Conservation (phyloP, 441 rosid genomes). For the Pelargonium fulgidum region DNA sequence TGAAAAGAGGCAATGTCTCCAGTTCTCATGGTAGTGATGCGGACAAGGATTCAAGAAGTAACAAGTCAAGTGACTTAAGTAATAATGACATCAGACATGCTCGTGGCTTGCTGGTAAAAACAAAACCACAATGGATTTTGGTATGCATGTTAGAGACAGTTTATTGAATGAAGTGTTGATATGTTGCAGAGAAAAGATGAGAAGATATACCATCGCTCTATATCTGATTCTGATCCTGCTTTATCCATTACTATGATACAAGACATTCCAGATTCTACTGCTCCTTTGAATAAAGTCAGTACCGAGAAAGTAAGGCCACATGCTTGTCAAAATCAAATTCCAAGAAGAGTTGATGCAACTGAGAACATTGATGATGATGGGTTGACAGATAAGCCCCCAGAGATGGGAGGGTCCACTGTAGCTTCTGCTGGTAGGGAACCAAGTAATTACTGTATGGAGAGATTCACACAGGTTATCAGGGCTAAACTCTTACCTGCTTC, state of each 20-base stretch:
- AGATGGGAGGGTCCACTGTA: slow-evolving; percentile 19
- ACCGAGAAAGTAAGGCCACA: slow-evolving; percentile 16
- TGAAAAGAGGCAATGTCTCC: slow-evolving; percentile 13
- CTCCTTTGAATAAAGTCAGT: slow-evolving; percentile 12
- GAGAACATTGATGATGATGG: slow-evolving; percentile 14
- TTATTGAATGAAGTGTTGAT: neutral
- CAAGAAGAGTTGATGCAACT: slow-evolving; percentile 15
- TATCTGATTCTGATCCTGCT: slow-evolving; percentile 14
- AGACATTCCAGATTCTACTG: neutral
- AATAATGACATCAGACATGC: slow-evolving; percentile 2
- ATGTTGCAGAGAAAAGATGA: slow-evolving; percentile 23
- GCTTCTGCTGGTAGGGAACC: slow-evolving; percentile 20
- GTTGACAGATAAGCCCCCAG: slow-evolving; percentile 18
- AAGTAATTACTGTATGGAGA: slow-evolving; percentile 18
- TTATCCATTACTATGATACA: slow-evolving; percentile 8
- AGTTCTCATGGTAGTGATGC: slow-evolving; percentile 11
- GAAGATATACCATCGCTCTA: slow-evolving; percentile 10
- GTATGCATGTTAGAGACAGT: neutral
- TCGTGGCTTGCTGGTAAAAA: slow-evolving; percentile 21
- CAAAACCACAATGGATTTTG: slow-evolving; percentile 2
- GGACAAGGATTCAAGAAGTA: slow-evolving; percentile 14
- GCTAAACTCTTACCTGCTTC: slow-evolving; percentile 14
- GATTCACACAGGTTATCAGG: slow-evolving; percentile 26
- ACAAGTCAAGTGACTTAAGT: neutral
- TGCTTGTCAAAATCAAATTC: slow-evolving; percentile 17